Percentiles rank a stretch among this genome's conserved stretches.
phyloP scores from a whole-genome alignment of 2,329 filamentous ascomycete genomes.

The Aspergillus jensenii region DNA sequence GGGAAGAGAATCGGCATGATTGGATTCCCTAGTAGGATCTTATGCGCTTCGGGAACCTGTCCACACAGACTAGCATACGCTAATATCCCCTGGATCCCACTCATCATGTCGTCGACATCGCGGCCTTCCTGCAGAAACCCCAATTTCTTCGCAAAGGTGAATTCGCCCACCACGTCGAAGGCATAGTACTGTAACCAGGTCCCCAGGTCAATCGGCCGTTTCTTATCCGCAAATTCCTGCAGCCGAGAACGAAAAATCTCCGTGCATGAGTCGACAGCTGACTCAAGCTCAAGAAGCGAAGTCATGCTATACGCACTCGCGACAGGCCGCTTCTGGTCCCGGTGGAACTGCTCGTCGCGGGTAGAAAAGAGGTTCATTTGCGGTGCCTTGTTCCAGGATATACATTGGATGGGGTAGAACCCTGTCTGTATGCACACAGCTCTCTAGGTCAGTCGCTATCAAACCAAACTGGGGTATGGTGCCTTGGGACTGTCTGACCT shows the following conservation, averaged over 20 bases:
- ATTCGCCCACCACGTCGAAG: conserved; percentile 76
- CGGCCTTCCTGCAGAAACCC: conserved; percentile 73
- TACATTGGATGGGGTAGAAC: conserved; percentile 1
- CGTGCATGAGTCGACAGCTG: conserved; percentile 12
- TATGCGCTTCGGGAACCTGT: conserved; percentile 70
- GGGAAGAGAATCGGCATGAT: neutral
- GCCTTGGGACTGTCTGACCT: neutral
- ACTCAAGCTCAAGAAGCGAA: conserved; percentile 10
- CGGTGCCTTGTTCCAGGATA: neutral
- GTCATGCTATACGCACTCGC: conserved; percentile 18
- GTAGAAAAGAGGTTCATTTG: conserved; percentile 30
- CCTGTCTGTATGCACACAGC: neutral
- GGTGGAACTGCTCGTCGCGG: conserved; percentile 30
- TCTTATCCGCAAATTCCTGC: conserved; percentile 15
- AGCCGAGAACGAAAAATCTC: neutral
- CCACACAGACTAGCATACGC: conserved; percentile 45
- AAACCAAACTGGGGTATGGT: neutral
- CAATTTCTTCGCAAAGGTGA: conserved; percentile 73
- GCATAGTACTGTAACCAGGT: conserved; percentile 76
- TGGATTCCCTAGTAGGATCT: conserved; percentile 36
- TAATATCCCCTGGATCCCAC: conserved; percentile 50
- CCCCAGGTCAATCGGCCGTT: conserved; percentile 10
- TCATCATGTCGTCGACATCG: conserved; percentile 73
- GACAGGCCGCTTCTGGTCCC: conserved; percentile 16
- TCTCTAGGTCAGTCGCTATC: neutral